Percentiles rank a stretch among this genome's conserved stretches.
Evolutionary conservation across 352 stramenopile genomes (phyloP).

Genomic region (Phytophthora fragariae): DNA sequence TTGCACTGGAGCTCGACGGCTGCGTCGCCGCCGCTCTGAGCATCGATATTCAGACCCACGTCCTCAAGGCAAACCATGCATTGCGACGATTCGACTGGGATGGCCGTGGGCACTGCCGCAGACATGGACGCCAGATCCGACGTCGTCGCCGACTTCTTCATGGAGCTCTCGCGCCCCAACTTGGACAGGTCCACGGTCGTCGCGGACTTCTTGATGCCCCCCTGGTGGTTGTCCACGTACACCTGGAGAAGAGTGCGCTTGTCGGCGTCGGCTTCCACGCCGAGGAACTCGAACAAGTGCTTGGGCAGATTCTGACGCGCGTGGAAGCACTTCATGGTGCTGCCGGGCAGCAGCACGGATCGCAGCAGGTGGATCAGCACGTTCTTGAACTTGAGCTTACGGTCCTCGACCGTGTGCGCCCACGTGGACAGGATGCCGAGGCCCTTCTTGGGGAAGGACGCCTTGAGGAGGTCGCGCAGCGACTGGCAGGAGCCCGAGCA

Average conservation of each 20-base stretch:
- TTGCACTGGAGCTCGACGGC: conserved; percentile 40
- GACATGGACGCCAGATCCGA: conserved; percentile 14
- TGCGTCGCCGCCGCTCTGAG: background rate
- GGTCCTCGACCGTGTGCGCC: conserved; percentile 51
- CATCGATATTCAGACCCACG: conserved; percentile 28
- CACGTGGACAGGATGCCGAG: conserved; percentile 48
- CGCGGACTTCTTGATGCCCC: conserved; percentile 28
- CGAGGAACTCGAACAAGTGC: conserved; percentile 57
- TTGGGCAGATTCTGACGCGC: conserved; percentile 49
- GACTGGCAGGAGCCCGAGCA: conserved; percentile 72
- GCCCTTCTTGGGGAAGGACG: conserved; percentile 72
- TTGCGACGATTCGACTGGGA: conserved; percentile 35
- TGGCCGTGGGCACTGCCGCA: conserved; percentile 14
- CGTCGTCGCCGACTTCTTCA: conserved; percentile 22
- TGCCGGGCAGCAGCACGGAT: conserved; percentile 67
- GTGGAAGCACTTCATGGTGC: conserved; percentile 69
- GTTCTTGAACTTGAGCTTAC: conserved; percentile 71
- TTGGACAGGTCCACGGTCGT: conserved; percentile 25
- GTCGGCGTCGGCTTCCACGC: conserved; percentile 48
- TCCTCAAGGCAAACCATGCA: conserved; percentile 54
- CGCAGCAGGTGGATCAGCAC: conserved; percentile 74
- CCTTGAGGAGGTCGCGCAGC: conserved; percentile 64
- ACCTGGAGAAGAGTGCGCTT: conserved; percentile 63
- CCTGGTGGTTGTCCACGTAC: conserved; percentile 59
- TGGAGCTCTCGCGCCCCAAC: conserved; percentile 37